These are phyloP conservation scores for Phytophthora sp. DNA, from an alignment of 352 stramenopile species.

Conservation along the genomic window DNA sequence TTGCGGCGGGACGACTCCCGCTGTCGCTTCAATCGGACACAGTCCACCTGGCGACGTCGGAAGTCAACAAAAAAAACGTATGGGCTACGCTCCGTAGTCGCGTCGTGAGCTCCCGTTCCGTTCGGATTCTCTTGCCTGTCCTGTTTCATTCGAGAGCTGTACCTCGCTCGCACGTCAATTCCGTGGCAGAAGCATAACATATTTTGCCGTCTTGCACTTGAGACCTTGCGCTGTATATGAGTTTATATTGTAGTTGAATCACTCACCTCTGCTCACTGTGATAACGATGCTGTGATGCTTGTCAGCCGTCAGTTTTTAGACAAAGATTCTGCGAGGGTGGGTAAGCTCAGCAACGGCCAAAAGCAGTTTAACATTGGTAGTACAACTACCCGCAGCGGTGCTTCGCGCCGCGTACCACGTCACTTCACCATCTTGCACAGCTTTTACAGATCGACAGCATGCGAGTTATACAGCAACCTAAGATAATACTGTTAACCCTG, in stretches of 20 bases:
- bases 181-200: too few species aligned
- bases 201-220: conserved; percentile 13
- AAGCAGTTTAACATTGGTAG: too few species aligned
- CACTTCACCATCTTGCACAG: conserved; percentile 11
- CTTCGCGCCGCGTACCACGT: conserved; percentile 7
- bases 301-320: too few species aligned
- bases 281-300: background rate
- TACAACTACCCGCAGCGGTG: too few species aligned
- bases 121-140: conserved; percentile 21
- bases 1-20: conserved; percentile 2
- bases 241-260: too few species aligned
- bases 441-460: conserved; percentile 1
- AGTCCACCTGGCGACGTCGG: conserved; percentile 29
- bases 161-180: conserved; percentile 1
- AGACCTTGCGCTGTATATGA: conserved; percentile 9
- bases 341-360: background rate
- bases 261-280: background rate
- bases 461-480: background rate
- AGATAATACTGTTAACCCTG: too few species aligned
- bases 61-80: conserved; percentile 21
- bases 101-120: conserved; percentile 19
- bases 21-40: conserved; percentile 23
- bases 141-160: conserved; percentile 30
- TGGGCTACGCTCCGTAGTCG: conserved; percentile 27
- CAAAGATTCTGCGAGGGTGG: background rate